These are phyloP conservation scores for Helotiales sp. DNA, from an alignment of 2,329 filamentous ascomycete genomes.

Conservation along the genomic window DNA sequence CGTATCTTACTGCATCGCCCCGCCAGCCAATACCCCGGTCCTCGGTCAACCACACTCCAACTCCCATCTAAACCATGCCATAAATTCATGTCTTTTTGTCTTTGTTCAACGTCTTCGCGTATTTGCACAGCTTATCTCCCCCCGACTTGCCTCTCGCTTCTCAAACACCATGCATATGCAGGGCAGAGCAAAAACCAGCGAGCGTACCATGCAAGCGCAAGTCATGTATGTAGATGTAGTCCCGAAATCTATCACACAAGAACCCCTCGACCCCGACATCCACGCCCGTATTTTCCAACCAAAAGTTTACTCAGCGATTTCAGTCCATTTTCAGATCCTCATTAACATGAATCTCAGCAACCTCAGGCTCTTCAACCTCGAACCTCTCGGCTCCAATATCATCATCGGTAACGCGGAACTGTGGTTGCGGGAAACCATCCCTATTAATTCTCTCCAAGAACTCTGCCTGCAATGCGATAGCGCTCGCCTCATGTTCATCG, in stretches of 20 bases:
- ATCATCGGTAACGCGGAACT: constrained; percentile 15
- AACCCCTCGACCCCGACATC: background rate
- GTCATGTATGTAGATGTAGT: background rate
- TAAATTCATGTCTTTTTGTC: constrained; percentile 1
- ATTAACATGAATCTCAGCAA: constrained; percentile 35
- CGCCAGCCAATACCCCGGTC: no score
- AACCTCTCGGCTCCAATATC: constrained; percentile 22
- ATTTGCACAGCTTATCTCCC: background rate
- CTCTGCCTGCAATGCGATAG: constrained; percentile 21
- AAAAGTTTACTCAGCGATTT: background rate
- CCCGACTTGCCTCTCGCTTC: background rate
- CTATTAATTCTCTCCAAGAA: constrained; percentile 12
- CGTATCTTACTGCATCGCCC: no score
- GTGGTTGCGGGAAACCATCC: background rate
- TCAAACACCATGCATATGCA: no score
- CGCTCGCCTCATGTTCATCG: constrained; percentile 21
- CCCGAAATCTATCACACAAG: background rate
- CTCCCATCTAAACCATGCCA: background rate
- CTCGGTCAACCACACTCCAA: background rate
- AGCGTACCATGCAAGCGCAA: background rate
- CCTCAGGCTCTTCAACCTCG: constrained; percentile 30
- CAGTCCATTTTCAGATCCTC: constrained; percentile 31
- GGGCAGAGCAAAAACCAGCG: background rate
- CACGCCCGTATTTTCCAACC: background rate
- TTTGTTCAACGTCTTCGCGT: background rate